Evolutionary conservation across 257 asterid species (phyloP).

Genomic region (Handroanthus guayacan): DNA sequence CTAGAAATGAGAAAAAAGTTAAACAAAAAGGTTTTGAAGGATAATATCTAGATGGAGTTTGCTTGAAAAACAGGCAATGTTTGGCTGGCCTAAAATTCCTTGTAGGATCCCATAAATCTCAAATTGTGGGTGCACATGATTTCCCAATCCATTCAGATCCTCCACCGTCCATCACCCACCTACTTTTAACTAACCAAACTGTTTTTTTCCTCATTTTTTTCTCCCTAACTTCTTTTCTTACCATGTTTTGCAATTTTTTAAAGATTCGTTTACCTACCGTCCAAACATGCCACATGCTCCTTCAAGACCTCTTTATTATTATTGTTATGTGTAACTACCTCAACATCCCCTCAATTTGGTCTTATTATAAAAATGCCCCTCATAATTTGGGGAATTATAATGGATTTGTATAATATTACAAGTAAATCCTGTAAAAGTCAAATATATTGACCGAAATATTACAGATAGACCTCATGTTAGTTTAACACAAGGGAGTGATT

Average conservation of each 20-base stretch:
- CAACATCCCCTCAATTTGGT: too few species aligned
- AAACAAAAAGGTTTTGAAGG: background rate
- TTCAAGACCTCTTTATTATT: constrained; percentile 6
- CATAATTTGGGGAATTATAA: too few species aligned
- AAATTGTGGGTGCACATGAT: constrained; percentile 47
- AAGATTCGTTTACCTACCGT: constrained; percentile 53
- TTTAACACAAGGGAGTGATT: too few species aligned
- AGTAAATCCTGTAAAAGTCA: too few species aligned
- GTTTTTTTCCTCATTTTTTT: constrained; percentile 15
- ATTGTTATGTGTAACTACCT: too few species aligned
- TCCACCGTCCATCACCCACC: constrained; percentile 36
- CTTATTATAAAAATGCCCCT: too few species aligned
- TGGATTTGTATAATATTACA: too few species aligned
- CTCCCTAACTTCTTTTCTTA: constrained; percentile 12
- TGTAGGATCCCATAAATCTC: constrained; percentile 34
- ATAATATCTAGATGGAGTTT: constrained; percentile 36
- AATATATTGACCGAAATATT: too few species aligned
- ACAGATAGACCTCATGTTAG: too few species aligned
- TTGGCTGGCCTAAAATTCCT: constrained; percentile 48
- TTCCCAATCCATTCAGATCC: constrained; percentile 33
- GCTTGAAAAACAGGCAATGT: constrained; percentile 45
- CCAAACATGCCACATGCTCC: constrained; percentile 67
- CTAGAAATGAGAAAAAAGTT: background rate
- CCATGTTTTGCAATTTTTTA: constrained; percentile 14
- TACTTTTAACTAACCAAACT: constrained; percentile 45